Evolutionary conservation across 768 basidiomycete species (phyloP).

Genomic region (Russula lepida): DNA sequence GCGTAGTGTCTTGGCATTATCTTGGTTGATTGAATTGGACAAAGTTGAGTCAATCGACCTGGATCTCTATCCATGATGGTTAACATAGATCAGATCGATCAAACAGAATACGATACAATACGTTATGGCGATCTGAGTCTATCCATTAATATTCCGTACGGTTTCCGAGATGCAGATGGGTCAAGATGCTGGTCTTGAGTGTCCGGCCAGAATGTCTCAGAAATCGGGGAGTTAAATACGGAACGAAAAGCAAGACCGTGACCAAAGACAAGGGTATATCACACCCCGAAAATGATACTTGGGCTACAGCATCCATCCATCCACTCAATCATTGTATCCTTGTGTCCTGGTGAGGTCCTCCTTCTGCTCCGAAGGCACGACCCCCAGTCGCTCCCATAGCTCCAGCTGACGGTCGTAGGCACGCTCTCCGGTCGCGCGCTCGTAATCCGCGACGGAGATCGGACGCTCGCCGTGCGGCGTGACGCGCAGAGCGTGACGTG

Average conservation of each 20-base stretch:
- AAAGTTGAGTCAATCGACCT: constrained; percentile 2
- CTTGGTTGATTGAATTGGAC: neutral
- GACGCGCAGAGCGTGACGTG: constrained; percentile 69
- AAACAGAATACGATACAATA: neutral
- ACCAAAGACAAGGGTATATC: neutral
- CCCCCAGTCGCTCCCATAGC: constrained; percentile 60
- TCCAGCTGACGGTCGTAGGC: constrained; percentile 70
- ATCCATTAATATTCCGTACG: neutral
- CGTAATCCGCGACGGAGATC: constrained; percentile 65
- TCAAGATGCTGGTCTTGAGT: neutral
- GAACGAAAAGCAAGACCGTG: neutral
- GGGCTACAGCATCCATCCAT: neutral
- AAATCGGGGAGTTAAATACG: neutral
- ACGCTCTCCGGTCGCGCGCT: constrained; percentile 49
- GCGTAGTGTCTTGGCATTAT: neutral
- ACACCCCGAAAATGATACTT: neutral
- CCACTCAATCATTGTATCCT: constrained; percentile 50
- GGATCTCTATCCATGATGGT: constrained; percentile 3
- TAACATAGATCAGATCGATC: constrained; percentile 11
- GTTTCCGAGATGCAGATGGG: neutral
- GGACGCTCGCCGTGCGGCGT: constrained; percentile 79
- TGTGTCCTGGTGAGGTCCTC: constrained; percentile 33
- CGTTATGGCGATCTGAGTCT: neutral
- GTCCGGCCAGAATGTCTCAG: neutral
- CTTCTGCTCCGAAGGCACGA: constrained; percentile 33